Evolutionary conservation across 805 yeast genomes (phyloP).

Genomic region (Candida awuae): DNA sequence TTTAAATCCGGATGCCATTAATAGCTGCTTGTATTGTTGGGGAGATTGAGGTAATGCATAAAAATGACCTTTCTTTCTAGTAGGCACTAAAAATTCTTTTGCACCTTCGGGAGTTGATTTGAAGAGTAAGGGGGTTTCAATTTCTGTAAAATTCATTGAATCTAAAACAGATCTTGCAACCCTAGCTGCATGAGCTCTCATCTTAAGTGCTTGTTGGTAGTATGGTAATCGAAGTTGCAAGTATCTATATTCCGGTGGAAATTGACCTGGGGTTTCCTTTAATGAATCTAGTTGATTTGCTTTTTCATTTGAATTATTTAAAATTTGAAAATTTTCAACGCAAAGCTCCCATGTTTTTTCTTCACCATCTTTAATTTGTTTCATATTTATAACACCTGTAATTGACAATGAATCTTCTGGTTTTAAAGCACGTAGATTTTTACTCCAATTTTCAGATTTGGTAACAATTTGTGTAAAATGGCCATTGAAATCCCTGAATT

Average conservation of each 20-base stretch:
- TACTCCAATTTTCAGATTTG: slow-evolving; percentile 31
- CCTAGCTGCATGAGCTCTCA: slow-evolving; percentile 49
- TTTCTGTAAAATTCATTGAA: slow-evolving; percentile 52
- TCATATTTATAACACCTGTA: slow-evolving; percentile 42
- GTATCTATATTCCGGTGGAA: slow-evolving; percentile 76
- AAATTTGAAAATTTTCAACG: slow-evolving; percentile 40
- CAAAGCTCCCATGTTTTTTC: slow-evolving; percentile 47
- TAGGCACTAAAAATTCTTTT: slow-evolving; percentile 89
- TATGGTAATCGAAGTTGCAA: slow-evolving; percentile 62
- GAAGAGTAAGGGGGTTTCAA: slow-evolving; percentile 89
- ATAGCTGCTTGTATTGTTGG: slow-evolving; percentile 89
- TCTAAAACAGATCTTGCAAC: slow-evolving; percentile 33
- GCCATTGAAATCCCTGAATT: slow-evolving; percentile 67
- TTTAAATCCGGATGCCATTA: slow-evolving; percentile 90
- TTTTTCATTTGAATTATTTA: slow-evolving; percentile 51
- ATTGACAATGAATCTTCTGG: slow-evolving; percentile 72
- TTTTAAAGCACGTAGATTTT: slow-evolving; percentile 37
- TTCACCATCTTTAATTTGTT: slow-evolving; percentile 25
- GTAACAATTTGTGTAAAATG: slow-evolving; percentile 51
- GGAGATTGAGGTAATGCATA: slow-evolving; percentile 97
- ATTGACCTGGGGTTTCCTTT: slow-evolving; percentile 44
- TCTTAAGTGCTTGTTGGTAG: slow-evolving; percentile 48
- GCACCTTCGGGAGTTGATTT: slow-evolving; percentile 99
- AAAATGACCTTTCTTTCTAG: slow-evolving; percentile 51
- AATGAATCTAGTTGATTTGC: slow-evolving; percentile 64